Conservation (phyloP, 257 asterid species). For the Henckelia pumila region DNA sequence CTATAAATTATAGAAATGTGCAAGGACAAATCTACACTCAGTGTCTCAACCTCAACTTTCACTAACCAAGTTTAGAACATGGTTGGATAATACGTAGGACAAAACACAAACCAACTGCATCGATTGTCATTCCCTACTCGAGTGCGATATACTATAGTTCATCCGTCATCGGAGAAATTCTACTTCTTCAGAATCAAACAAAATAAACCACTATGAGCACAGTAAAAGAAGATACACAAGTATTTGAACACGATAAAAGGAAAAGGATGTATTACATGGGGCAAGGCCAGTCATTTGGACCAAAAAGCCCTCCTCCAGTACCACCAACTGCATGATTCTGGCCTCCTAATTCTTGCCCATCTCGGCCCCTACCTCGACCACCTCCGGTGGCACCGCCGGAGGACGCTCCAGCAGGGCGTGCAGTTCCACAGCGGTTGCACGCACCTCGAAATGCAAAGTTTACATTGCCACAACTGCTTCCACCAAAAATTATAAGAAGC, state of each 20-base stretch:
- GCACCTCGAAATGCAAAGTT: constrained; percentile 99
- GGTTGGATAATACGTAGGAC: neutral
- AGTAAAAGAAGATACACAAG: neutral
- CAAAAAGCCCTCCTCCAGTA: constrained; percentile 84
- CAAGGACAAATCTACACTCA: neutral
- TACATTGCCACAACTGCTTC: constrained; percentile 88
- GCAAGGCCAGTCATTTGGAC: constrained; percentile 99
- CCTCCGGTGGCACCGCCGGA: constrained; percentile 76
- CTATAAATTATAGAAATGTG: neutral
- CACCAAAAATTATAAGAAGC: constrained; percentile 35
- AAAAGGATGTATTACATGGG: constrained; percentile 64
- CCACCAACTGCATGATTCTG: constrained; percentile 61
- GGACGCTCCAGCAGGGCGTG: constrained; percentile 87
- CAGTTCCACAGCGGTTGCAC: constrained; percentile 98
- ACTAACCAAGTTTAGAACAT: neutral
- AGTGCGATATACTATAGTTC: neutral
- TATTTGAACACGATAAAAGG: neutral
- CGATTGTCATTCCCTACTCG: neutral
- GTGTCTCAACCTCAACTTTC: neutral
- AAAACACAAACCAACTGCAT: neutral
- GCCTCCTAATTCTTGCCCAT: constrained; percentile 64
- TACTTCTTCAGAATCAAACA: constrained; percentile 4
- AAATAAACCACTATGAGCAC: constrained; percentile 1
- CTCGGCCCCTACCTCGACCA: constrained; percentile 92
- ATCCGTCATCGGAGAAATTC: neutral